A percentile compares a stretch with the other conserved stretches of the same genome.
These are phyloP conservation scores for Chaetomidium leptoderma DNA, from an alignment of 495 filamentous ascomycete species.

Conservation along the genomic window DNA sequence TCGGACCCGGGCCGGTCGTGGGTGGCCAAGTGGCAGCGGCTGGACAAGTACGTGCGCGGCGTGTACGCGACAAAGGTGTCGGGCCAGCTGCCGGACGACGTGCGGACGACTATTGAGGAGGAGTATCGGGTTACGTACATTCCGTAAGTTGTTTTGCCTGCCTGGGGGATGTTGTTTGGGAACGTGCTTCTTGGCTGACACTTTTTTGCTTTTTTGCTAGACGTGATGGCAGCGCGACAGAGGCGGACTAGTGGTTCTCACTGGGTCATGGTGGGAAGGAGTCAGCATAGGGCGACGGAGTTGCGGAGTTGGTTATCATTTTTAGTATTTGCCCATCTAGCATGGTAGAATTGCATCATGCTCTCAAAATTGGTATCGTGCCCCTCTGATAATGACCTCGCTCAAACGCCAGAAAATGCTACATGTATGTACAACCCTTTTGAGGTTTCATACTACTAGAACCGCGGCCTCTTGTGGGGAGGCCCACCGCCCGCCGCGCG, in stretches of 20 bases:
- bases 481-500: slow-evolving; percentile 40
- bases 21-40: slow-evolving; percentile 92
- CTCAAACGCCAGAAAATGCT: slow-evolving; percentile 8
- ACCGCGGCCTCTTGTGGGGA: slow-evolving; percentile 40
- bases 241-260: slow-evolving; percentile 34
- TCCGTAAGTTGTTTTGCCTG: slow-evolving; percentile 46
- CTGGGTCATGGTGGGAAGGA: background rate
- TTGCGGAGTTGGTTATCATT: slow-evolving; percentile 17
- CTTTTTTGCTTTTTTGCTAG: too few species aligned
- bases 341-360: background rate
- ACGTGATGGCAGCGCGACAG: slow-evolving; percentile 49
- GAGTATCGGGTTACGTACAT: slow-evolving; percentile 65
- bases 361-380: slow-evolving; percentile 19
- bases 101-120: slow-evolving; percentile 61
- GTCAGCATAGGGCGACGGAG: slow-evolving; percentile 11
- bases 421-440: background rate
- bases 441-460: slow-evolving; percentile 12
- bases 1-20: slow-evolving; percentile 75
- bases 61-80: slow-evolving; percentile 92
- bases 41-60: slow-evolving; percentile 79
- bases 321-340: background rate
- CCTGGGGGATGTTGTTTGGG: background rate
- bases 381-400: slow-evolving; percentile 1
- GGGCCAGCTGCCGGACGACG: slow-evolving; percentile 61
- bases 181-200: background rate